Evolutionary conservation across 148 eudicot species (phyloP).

Genomic region (Diospyros kaki): DNA sequence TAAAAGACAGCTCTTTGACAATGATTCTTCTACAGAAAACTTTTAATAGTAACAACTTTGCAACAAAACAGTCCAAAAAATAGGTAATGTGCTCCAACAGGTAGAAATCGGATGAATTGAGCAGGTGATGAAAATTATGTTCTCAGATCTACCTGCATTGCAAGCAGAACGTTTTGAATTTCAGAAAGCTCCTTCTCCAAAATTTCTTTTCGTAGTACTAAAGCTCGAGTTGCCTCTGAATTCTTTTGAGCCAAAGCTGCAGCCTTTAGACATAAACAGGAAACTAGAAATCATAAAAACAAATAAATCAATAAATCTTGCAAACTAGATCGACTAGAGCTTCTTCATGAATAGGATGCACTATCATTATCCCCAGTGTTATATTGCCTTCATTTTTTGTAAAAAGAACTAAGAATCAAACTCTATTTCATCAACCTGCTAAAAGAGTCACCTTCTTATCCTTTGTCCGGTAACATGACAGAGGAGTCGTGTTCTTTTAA

Average conservation of each 20-base stretch:
- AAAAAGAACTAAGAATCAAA: not conserved
- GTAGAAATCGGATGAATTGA: not conserved
- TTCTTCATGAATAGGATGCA: not conserved
- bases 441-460: not conserved
- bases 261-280: constrained; percentile 42
- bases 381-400: not conserved
- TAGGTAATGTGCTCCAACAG: not conserved
- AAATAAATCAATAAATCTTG: not conserved
- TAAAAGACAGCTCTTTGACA: not conserved
- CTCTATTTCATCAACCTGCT: constrained; percentile 3
- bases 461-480: too few relatives aligned
- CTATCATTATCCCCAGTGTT: not conserved
- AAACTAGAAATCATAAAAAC: constrained; percentile 9
- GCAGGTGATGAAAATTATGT: not conserved
- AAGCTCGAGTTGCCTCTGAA: constrained; percentile 85
- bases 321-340: not conserved
- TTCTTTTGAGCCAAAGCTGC: constrained; percentile 92
- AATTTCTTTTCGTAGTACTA: constrained; percentile 64
- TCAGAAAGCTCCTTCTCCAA: constrained; percentile 89
- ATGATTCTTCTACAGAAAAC: not conserved
- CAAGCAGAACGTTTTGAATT: constrained; percentile 89
- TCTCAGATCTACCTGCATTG: constrained; percentile 74
- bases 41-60: not conserved
- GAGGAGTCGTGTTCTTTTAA: not conserved
- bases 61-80: not conserved